Conservation (phyloP, 345 rosid genomes). For the Clausena lansium region DNA sequence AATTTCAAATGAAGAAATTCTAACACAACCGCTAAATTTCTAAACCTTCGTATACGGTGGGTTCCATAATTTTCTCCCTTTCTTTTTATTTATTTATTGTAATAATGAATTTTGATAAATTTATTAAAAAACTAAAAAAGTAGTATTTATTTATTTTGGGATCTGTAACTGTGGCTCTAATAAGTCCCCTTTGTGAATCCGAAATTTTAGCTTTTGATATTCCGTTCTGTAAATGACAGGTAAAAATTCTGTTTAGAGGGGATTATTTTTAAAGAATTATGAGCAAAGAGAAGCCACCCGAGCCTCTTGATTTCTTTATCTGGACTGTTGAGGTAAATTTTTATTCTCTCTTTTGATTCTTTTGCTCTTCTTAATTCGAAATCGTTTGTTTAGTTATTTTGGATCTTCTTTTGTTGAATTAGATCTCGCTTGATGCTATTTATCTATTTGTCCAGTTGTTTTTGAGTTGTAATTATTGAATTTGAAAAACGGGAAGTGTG, state of each 20-base stretch:
- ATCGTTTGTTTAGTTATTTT: background rate
- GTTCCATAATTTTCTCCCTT: conserved; percentile 10
- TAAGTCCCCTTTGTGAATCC: background rate
- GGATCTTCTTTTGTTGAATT: background rate
- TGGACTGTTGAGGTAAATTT: conserved; percentile 90
- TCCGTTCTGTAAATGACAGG: conserved; percentile 11
- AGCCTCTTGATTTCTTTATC: conserved; percentile 99
- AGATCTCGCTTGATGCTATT: background rate
- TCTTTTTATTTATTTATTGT: conserved; percentile 9
- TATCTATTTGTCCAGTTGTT: background rate
- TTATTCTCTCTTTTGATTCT: background rate
- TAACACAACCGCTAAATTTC: background rate
- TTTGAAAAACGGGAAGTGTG: background rate
- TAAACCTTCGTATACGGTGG: conserved; percentile 16
- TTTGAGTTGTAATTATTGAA: background rate
- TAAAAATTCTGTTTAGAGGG: conserved; percentile 19
- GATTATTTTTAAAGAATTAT: conserved; percentile 26
- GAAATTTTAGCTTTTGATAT: background rate
- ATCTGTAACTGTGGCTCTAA: background rate
- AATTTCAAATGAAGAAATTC: conserved; percentile 4
- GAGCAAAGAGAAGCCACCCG: conserved; percentile 80
- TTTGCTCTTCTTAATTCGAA: background rate
- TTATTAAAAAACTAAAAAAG: background rate
- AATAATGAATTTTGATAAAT: background rate
- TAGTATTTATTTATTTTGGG: background rate